phyloP scores from a whole-genome alignment of 2,329 filamentous ascomycete genomes.

The Chaetomium strumarium region DNA sequence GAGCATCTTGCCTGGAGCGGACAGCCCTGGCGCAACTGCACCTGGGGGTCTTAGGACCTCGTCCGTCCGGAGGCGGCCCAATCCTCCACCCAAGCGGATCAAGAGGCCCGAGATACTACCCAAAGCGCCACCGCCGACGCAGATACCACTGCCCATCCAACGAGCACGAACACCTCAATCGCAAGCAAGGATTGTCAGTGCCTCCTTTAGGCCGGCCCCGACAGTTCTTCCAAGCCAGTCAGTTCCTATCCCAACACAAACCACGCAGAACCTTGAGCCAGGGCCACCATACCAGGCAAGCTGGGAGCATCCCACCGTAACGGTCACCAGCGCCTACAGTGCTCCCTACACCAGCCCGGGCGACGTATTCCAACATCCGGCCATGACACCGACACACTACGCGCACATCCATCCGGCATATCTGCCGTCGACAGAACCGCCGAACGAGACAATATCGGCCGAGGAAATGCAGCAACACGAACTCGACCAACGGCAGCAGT shows the following conservation, averaged over 20 bases:
- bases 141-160: constrained; percentile 21
- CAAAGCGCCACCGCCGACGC: constrained; percentile 16
- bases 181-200: constrained; percentile 4
- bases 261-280: constrained; percentile 8
- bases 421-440: constrained; percentile 8
- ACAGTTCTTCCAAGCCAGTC: constrained; percentile 18
- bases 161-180: constrained; percentile 19
- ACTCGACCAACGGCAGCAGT: constrained; percentile 10
- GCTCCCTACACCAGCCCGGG: constrained; percentile 17
- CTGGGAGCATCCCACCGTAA: constrained; percentile 17
- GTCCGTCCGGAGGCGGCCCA: constrained; percentile 14
- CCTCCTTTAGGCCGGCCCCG: constrained; percentile 7
- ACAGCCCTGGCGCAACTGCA: constrained; percentile 12
- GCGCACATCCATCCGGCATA: constrained; percentile 11
- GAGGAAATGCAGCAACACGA: constrained; percentile 17
- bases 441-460: constrained; percentile 3
- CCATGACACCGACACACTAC: constrained; percentile 16
- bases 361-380: constrained; percentile 17
- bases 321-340: constrained; percentile 15
- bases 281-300: constrained; percentile 11
- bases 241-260: constrained; percentile 8
- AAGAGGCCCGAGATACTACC: constrained; percentile 18
- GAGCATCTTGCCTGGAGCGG: constrained; percentile 7
- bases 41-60: constrained; percentile 1
- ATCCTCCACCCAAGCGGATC: constrained; percentile 18